Percentiles rank a stretch among this genome's conserved stretches.
Conservation (phyloP, 768 basidiomycete genomes). For the Lepiota venenata region DNA sequence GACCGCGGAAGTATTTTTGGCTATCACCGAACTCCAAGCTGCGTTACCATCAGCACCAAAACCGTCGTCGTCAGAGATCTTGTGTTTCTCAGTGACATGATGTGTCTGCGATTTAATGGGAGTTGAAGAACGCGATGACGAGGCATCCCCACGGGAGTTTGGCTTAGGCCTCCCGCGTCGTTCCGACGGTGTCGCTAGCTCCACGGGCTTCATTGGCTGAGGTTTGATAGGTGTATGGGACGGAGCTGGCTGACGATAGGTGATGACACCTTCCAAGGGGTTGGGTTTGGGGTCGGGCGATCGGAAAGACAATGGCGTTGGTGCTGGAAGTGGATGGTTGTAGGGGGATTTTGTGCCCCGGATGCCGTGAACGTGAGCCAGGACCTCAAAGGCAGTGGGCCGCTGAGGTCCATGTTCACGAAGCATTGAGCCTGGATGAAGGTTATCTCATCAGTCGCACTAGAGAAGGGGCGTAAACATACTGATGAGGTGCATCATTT, state of each 20-base stretch:
- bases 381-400: slow-evolving; percentile 85
- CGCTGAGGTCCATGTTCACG: slow-evolving; percentile 86
- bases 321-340: slow-evolving; percentile 56
- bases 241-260: slow-evolving; percentile 8
- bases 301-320: slow-evolving; percentile 44
- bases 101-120: not conserved
- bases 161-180: slow-evolving; percentile 9
- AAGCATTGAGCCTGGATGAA: slow-evolving; percentile 76
- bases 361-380: slow-evolving; percentile 78
- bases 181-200: not conserved
- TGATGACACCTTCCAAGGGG: slow-evolving; percentile 13
- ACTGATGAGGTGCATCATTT: slow-evolving; percentile 86
- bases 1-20: not conserved
- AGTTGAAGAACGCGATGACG: not conserved
- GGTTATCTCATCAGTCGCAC: slow-evolving; percentile 12
- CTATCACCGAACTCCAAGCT: slow-evolving; percentile 9
- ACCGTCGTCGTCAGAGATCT: slow-evolving; percentile 33
- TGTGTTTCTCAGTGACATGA: slow-evolving; percentile 14
- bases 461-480: slow-evolving; percentile 19
- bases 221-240: slow-evolving; percentile 18
- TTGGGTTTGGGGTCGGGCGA: slow-evolving; percentile 26
- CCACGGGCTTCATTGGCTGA: not conserved
- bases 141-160: not conserved
- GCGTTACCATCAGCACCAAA: slow-evolving; percentile 27
- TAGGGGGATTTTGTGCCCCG: slow-evolving; percentile 85